phyloP scores from a whole-genome alignment of 169 alveolate genomes.

The Plasmodium berghei region DNA sequence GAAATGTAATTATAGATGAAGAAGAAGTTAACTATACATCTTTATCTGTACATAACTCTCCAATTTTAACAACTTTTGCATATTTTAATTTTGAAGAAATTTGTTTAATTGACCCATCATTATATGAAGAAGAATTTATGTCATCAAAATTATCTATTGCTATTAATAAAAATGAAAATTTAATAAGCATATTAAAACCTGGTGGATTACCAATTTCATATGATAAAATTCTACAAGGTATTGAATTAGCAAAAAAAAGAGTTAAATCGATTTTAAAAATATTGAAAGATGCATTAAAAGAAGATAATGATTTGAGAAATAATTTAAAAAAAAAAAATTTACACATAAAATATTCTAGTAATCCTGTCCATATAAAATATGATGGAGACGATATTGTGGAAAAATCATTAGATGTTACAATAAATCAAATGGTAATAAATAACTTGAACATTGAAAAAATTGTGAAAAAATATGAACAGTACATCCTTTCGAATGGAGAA shows the following conservation, averaged over 20 bases:
- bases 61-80: conserved; percentile 68
- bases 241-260: conserved; percentile 61
- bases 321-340: conserved; percentile 41
- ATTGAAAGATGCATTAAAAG: conserved; percentile 66
- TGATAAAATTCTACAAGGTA: conserved; percentile 37
- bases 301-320: conserved; percentile 53
- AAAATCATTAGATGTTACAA: conserved; percentile 27
- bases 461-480: conserved; percentile 46
- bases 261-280: conserved; percentile 50
- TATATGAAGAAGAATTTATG: conserved; percentile 69
- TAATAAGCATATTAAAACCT: conserved; percentile 53
- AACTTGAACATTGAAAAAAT: conserved; percentile 26
- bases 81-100: conserved; percentile 35
- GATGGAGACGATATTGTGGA: conserved; percentile 4
- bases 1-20: conserved; percentile 36
- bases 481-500: neutral
- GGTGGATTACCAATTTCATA: conserved; percentile 58
- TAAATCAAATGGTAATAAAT: conserved; percentile 23
- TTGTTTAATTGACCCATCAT: conserved; percentile 47
- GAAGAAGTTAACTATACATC: conserved; percentile 52
- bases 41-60: conserved; percentile 46
- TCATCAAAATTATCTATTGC: conserved; percentile 60
- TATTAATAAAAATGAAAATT: conserved; percentile 36
- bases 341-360: conserved; percentile 45
- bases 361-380: conserved; percentile 61